Conservation (phyloP, 768 basidiomycete species). For the Tulasnella sp. region DNA sequence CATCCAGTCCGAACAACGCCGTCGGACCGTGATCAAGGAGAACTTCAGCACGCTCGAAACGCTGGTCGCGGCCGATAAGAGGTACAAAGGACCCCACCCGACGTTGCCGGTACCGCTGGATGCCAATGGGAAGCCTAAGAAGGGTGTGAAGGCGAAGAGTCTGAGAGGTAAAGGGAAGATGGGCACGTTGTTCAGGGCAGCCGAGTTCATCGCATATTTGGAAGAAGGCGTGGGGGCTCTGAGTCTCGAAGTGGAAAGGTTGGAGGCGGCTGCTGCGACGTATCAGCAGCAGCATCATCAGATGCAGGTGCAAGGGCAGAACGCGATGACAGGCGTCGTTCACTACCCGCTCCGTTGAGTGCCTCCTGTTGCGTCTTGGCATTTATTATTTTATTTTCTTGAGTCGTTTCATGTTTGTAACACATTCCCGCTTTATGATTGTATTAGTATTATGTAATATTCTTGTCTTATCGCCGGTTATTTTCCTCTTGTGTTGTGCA, state of each 20-base stretch:
- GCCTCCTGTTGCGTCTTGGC: neutral
- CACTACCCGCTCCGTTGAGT: neutral
- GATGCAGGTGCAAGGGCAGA: neutral
- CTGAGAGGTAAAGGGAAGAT: too few relatives aligned
- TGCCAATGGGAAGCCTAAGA: too few relatives aligned
- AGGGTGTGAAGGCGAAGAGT: too few relatives aligned
- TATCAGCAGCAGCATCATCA: neutral
- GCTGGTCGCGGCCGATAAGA: conserved; percentile 66
- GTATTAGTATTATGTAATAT: neutral
- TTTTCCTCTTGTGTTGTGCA: neutral
- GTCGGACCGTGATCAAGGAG: conserved; percentile 87
- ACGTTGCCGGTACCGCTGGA: too few relatives aligned
- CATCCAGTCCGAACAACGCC: conserved; percentile 93
- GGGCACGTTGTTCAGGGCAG: conserved; percentile 83
- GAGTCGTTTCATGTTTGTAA: neutral
- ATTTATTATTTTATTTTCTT: neutral
- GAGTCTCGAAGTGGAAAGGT: conserved; percentile 63
- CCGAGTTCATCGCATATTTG: conserved; percentile 84
- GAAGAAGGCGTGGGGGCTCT: conserved; percentile 79
- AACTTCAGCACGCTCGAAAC: conserved; percentile 86
- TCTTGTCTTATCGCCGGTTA: neutral
- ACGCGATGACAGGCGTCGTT: conserved; percentile 6
- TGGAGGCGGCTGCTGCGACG: conserved; percentile 49
- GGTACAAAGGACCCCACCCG: conserved; percentile 32
- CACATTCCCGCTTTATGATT: neutral